Base-by-base conservation (phyloP, 208 protist species). In the Porcisia hertigi region DNA sequence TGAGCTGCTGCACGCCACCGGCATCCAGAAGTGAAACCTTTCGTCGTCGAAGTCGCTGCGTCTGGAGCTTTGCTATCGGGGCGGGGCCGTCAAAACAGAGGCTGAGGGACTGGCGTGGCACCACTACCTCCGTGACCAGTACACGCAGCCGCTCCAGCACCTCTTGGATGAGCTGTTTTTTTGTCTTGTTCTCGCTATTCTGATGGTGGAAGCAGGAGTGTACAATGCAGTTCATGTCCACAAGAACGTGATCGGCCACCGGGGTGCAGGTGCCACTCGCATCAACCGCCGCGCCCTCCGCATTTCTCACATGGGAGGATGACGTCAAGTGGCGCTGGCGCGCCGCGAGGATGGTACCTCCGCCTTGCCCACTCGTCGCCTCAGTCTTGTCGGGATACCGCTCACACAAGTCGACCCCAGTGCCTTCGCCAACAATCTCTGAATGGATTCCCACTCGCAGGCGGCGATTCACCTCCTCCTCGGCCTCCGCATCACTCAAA, bases 141-240 rank as follows among this genome's bases (percentile, higher is more conserved):
- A 92, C 77, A 6, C 81, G 83, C 63, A 96, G 77, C 14, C 88
- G 88, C 77, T 92, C 74, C 70, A 96, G 65, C 49, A 96, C 86
- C n/a, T 85, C 84, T n/a, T 91, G 86, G 30, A 96, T 94, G 23
- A 94, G 71, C 66, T 92, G 87, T 69, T 82, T 81, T 75, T 87
- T 88, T 18, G 79, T 80, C 73, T 85, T 90, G 52, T 79, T 76
- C 45, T 79, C 76, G 2, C 62, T 54, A 59, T 36, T 67, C 34
- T 79, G 75, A 25, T 76, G 70, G 55, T 66, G 58, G 69, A 93
- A 94, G 74, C 90, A 93, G 18, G 85, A 75, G 84, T 96, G 92
- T 34, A 96, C 83, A 58, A 96, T 92, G 82, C 92, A 94, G 81
- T 96, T 96, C 84, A 94, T 88, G 70, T 96, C 92, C 20, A 94